A percentile compares a stretch with the other conserved stretches of the same genome.
phyloP scores from a whole-genome alignment of 176 grass and related monocot species.

The Juncus effusus region DNA sequence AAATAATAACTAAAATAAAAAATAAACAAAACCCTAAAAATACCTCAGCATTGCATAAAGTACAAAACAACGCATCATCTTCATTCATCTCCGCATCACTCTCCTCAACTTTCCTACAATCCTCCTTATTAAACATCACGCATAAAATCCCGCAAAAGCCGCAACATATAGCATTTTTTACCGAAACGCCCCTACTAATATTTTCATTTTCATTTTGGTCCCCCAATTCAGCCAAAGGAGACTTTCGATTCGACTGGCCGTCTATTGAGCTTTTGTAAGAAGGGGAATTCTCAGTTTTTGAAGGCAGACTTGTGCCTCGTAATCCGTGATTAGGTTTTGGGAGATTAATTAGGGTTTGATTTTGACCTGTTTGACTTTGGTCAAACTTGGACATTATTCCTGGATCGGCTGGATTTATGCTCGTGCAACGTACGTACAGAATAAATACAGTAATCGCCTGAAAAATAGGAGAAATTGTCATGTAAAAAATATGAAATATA shows the following conservation, averaged over 20 bases:
- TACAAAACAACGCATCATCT: slow-evolving; percentile 93
- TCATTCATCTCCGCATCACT: slow-evolving; percentile 59
- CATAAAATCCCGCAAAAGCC: slow-evolving; percentile 66
- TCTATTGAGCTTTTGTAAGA: slow-evolving; percentile 69
- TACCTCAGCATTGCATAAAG: slow-evolving; percentile 97
- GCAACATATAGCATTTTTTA: slow-evolving; percentile 65
- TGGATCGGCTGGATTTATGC: slow-evolving; percentile 98
- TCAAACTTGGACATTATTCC: slow-evolving; percentile 97
- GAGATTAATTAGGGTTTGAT: slow-evolving; percentile 52
- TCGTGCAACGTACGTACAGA: slow-evolving; percentile 92
- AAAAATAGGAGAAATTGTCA: slow-evolving; percentile 24
- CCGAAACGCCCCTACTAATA: slow-evolving; percentile 9
- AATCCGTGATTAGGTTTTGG: slow-evolving; percentile 40
- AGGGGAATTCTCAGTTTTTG: slow-evolving; percentile 53
- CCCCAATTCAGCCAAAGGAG: slow-evolving; percentile 26
- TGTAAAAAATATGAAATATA: slow-evolving; percentile 21
- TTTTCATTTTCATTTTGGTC: slow-evolving; percentile 35
- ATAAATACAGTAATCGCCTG: slow-evolving; percentile 92
- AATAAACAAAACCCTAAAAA: slow-evolving; percentile 2
- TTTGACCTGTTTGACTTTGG: not conserved
- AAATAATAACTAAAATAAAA: slow-evolving; percentile 22
- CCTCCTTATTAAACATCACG: slow-evolving; percentile 83
- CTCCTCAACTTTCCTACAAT: slow-evolving; percentile 73
- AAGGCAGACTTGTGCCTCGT: slow-evolving; percentile 36
- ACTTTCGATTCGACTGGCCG: slow-evolving; percentile 51